Conservation (phyloP, 768 basidiomycete genomes). For the Termitomyces heimii region DNA sequence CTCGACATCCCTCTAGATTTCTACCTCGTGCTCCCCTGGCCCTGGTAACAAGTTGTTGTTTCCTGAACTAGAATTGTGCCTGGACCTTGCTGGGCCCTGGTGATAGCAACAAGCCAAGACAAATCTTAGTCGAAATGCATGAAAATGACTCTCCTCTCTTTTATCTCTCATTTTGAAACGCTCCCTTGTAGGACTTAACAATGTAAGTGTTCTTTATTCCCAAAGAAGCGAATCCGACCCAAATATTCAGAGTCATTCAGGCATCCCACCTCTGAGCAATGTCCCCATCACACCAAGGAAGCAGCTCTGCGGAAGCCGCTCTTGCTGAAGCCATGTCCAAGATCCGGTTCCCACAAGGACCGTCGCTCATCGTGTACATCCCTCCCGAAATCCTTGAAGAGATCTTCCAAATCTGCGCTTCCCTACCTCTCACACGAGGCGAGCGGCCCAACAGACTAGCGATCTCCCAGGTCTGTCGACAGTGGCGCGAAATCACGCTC, state of each 20-base stretch:
- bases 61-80: background rate
- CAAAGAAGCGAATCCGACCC: background rate
- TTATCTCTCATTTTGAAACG: background rate
- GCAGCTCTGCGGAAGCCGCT: background rate
- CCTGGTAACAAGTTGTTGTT: background rate
- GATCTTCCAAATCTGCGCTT: conserved; percentile 7
- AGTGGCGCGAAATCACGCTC: conserved; percentile 6
- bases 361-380: conserved; percentile 1
- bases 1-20: background rate
- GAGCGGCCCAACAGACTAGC: conserved; percentile 6
- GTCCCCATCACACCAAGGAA: background rate
- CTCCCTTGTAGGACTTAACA: background rate
- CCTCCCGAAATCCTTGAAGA: conserved; percentile 6
- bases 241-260: background rate
- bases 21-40: background rate
- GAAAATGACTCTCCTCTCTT: background rate
- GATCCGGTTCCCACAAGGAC: background rate
- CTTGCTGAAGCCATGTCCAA: conserved; percentile 1
- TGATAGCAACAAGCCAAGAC: background rate
- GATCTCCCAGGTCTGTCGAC: conserved; percentile 7
- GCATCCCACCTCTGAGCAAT: background rate
- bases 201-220: background rate
- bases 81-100: background rate
- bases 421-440: background rate
- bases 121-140: background rate